Base-by-base conservation (phyloP, 2,329 filamentous ascomycete species). In the Hypoxylon sp. region DNA sequence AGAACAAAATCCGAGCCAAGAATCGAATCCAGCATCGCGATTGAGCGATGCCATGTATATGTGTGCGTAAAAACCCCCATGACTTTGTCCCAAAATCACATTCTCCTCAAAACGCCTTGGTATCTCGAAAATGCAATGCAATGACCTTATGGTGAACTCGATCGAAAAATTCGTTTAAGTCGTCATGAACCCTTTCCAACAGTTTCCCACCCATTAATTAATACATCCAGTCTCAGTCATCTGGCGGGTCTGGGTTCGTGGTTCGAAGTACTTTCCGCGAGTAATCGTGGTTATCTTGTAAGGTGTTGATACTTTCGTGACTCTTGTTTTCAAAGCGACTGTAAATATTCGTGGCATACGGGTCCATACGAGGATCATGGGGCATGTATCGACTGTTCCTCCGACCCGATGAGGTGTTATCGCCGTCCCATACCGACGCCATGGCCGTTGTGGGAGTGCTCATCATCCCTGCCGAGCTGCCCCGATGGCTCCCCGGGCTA, bases 281-380 rank as follows among this genome's bases (percentile, higher is more conserved):
- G 74, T 91, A 91, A 71, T 91, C 89, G 65, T 89, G 87, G 68
- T 91, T 87, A 74, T 91, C 89, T 63, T 86, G 86, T 4, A 91
- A 79, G 1, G 88, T 90, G 71, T 87, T 87, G 74, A 91, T 80
- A 75, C 88, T 91, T 76, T 91, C 88, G 67, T 85, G 85, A 72
- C 88, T 90, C 76, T 86, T 86, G 72, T 85, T 89, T 26, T 82
- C 81, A 48, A 80, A 80, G 17, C 86, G 82, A 47, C 81, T 80
- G 75, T 90, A 91, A 11, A 90, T 80, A 17, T 85, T 85, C 37
- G 84, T 83, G 52, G 86, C 84, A 68, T 87, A 89, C 0, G 88
- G 88, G 73, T 91, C 86, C 81, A 91, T 85, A 48, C 89, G 83
- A 33, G 89, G 89, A 74, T 91, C 89, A 59, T 90, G 84, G 8